These are phyloP conservation scores for Colletotrichum sp. DNA, from an alignment of 2,329 filamentous ascomycete genomes.

Conservation along the genomic window DNA sequence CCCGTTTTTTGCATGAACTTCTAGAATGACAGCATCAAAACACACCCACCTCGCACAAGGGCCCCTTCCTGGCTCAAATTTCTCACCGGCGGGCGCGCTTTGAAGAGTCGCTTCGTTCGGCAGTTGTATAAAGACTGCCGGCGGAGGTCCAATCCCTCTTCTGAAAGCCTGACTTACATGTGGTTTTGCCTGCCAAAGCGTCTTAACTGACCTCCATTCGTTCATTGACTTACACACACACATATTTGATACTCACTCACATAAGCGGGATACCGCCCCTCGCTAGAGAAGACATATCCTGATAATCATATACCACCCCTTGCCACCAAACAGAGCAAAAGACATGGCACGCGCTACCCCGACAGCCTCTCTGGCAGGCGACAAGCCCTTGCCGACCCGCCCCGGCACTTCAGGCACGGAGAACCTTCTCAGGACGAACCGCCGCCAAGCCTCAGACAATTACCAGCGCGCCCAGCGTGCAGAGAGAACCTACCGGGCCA, in stretches of 20 bases:
- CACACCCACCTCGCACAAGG: neutral
- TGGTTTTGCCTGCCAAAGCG: constrained; percentile 8
- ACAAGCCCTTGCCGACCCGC: constrained; percentile 33
- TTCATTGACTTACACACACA: neutral
- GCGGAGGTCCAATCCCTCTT: neutral
- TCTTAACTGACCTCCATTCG: constrained; percentile 6
- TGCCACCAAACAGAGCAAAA: neutral
- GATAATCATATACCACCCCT: neutral
- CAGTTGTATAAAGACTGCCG: constrained; percentile 3
- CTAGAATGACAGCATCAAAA: constrained; percentile 22
- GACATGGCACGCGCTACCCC: constrained; percentile 20
- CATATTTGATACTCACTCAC: neutral
- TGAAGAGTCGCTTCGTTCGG: neutral
- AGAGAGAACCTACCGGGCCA: constrained; percentile 44
- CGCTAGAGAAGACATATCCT: neutral
- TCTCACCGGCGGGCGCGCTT: neutral
- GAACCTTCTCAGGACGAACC: constrained; percentile 42
- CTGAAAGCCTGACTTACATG: neutral
- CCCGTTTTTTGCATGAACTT: constrained; percentile 23
- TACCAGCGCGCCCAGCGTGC: constrained; percentile 42
- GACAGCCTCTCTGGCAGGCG: neutral
- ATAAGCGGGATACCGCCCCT: neutral
- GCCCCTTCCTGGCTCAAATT: constrained; percentile 8
- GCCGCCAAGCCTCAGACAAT: constrained; percentile 40
- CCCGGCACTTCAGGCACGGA: constrained; percentile 49